Conservation (phyloP, 2,329 filamentous ascomycete species). For the Cordyceps cateniannulata region DNA sequence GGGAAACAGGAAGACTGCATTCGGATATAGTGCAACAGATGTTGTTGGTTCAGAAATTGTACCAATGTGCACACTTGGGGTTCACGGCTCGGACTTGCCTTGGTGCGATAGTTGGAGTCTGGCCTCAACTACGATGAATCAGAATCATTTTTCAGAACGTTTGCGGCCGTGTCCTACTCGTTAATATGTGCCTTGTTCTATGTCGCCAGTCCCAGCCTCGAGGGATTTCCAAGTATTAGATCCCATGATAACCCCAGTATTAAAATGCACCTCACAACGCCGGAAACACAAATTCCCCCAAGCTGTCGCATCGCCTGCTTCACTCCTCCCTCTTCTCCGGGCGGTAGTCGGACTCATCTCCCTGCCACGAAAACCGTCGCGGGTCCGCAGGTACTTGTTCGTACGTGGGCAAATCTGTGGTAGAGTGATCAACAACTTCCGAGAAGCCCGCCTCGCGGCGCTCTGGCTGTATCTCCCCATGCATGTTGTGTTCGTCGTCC, state of each 20-base stretch:
- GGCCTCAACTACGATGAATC: constrained; percentile 8
- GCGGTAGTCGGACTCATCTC: constrained; percentile 1
- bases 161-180: not conserved
- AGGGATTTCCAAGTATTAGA: not conserved
- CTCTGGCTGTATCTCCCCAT: not conserved
- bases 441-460: not conserved
- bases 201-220: not conserved
- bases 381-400: constrained; percentile 2
- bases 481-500: not conserved
- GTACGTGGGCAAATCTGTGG: not conserved
- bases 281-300: too few species aligned
- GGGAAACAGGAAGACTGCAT: constrained; percentile 25
- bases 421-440: not conserved
- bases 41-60: not conserved
- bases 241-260: not conserved
- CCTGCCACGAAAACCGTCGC: constrained; percentile 7
- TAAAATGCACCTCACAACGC: not conserved
- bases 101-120: constrained; percentile 9
- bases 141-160: constrained; percentile 1
- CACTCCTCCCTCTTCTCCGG: not conserved
- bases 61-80: constrained; percentile 7
- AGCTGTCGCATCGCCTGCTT: not conserved
- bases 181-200: not conserved
- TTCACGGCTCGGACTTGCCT: constrained; percentile 4
- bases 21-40: constrained; percentile 19